Evolutionary conservation across 1,284 basidiomycete species (phyloP).

Genomic region (Cutaneotrichosporon sp.): DNA sequence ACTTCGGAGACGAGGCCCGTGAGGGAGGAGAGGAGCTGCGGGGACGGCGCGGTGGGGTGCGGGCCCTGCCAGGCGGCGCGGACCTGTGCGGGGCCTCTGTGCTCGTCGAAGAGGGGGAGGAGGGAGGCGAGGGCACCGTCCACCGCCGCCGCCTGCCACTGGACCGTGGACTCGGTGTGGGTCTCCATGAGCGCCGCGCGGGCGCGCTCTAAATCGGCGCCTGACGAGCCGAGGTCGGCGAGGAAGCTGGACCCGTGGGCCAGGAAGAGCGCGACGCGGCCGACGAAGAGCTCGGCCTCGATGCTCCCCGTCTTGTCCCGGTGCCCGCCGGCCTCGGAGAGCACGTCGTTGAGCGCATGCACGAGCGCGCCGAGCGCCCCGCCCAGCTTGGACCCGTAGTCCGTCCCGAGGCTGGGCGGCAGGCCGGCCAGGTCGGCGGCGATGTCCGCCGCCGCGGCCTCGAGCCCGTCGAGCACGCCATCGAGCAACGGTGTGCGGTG

Average conservation of each 20-base stretch:
- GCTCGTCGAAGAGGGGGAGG: slow-evolving; percentile 31
- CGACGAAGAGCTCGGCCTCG: slow-evolving; percentile 47
- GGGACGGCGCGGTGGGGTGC: slow-evolving; percentile 35
- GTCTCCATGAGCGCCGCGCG: slow-evolving; percentile 29
- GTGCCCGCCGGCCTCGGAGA: slow-evolving; percentile 29
- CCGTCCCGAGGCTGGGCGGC: slow-evolving; percentile 24
- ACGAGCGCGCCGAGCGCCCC: slow-evolving; percentile 34
- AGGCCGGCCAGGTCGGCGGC: slow-evolving; percentile 40
- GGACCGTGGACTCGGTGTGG: slow-evolving; percentile 33
- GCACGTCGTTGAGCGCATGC: slow-evolving; percentile 30
- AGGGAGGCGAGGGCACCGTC: slow-evolving; percentile 28
- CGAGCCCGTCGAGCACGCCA: slow-evolving; percentile 36
- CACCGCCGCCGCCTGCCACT: slow-evolving; percentile 35
- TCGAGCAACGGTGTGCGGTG: slow-evolving; percentile 48
- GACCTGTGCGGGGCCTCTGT: slow-evolving; percentile 30
- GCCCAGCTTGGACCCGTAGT: slow-evolving; percentile 30
- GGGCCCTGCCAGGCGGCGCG: slow-evolving; percentile 41
- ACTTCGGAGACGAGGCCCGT: slow-evolving; percentile 37
- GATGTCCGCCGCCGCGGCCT: slow-evolving; percentile 35
- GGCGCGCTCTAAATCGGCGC: slow-evolving; percentile 18
- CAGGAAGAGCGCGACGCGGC: slow-evolving; percentile 47
- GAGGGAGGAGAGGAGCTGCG: slow-evolving; percentile 36
- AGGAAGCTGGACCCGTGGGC: slow-evolving; percentile 36
- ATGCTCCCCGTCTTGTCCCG: slow-evolving; percentile 33
- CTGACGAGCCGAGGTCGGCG: slow-evolving; percentile 29